Base-by-base conservation (phyloP, 352 stramenopile species). In the Phytophthora citricola region DNA sequence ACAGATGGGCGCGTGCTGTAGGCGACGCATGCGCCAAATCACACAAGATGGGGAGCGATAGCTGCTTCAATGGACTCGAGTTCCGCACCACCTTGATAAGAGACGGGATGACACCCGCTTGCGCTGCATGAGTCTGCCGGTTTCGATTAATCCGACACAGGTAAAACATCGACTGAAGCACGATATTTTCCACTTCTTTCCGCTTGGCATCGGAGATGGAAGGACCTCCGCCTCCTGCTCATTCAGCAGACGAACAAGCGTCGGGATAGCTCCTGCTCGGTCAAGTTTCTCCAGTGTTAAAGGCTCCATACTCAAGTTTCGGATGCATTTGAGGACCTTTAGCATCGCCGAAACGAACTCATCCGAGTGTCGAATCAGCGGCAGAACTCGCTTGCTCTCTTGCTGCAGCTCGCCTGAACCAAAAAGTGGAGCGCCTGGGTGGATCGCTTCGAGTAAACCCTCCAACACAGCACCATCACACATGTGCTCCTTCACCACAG, bases 121-220 rank as follows among this genome's bases (percentile, higher is more conserved):
- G 81, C 1, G 94, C 92, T 6, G 94, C 94, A 49, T 93, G 83
- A 3, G 87, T 96, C 40, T 98, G 92, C 0, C 93, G 85, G n/a
- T 87, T 94, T 6, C 89, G 75, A 61, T 97, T 97, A 61, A 98
- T 95, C 12, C 91, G 87, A 60, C 93, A 98, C 12, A 98, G 70
- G 60, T 98, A 98, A 54, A 95, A 98, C 79, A 98, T 97, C 3
- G 87, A 84, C 63, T 94, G 92, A 6, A 98, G 76, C 36, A 97
- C 84, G 53, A 97, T 88, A 45, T 96, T 97, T 58, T 98, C 90
- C 2, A 97, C 70, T 52, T 97, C 91, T 59, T 97, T 87, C 22
- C 71, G 76, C 63, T 81, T 91, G 34, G 49, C 71, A 41, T 63
- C 70, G 2, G 69, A 79, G 15, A 69, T 69, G 5, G 52, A 68